A percentile compares a stretch with the other conserved stretches of the same genome.
Evolutionary conservation across 108 stramenopile genomes (phyloP).

Genomic region (Licmophora abbreviata): DNA sequence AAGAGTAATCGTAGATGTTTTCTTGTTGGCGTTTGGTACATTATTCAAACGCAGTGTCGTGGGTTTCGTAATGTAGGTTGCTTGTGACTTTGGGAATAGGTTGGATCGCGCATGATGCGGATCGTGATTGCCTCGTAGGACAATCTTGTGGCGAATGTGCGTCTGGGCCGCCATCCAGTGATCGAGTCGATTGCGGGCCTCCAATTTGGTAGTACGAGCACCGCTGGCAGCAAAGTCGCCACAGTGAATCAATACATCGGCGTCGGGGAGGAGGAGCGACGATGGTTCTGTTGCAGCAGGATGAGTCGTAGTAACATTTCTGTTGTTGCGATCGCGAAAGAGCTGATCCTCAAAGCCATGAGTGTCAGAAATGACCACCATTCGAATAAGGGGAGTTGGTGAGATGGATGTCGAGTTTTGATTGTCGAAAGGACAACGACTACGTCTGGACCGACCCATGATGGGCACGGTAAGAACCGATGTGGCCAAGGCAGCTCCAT

Average conservation of each 20-base stretch:
- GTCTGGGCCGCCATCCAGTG: conserved; percentile 43
- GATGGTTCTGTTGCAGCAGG: too few relatives aligned
- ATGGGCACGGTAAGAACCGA: too few relatives aligned
- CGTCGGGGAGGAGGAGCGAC: conserved; percentile 32
- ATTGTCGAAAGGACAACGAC: too few relatives aligned
- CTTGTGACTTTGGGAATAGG: conserved; percentile 35
- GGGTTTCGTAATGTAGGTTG: conserved; percentile 36
- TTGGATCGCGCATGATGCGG: conserved; percentile 56
- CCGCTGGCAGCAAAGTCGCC: conserved; percentile 54
- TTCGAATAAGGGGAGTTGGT: too few relatives aligned
- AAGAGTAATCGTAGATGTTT: conserved; percentile 25
- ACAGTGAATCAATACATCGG: conserved; percentile 63
- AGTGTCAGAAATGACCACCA: conserved; percentile 61
- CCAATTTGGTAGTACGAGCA: background rate
- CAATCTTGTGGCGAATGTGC: conserved; percentile 55
- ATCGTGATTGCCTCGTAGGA: conserved; percentile 77
- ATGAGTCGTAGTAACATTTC: too few relatives aligned
- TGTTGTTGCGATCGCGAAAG: too few relatives aligned
- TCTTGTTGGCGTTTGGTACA: too few relatives aligned
- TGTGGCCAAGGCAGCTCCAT: too few relatives aligned
- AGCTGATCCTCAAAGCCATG: conserved; percentile 62
- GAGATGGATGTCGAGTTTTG: too few relatives aligned
- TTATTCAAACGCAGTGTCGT: too few relatives aligned
- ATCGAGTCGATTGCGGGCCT: conserved; percentile 25
- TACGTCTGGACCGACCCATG: too few relatives aligned